Evolutionary conservation across 192 early-diverging fungal species (phyloP).

Genomic region (Coemansia furcata): DNA sequence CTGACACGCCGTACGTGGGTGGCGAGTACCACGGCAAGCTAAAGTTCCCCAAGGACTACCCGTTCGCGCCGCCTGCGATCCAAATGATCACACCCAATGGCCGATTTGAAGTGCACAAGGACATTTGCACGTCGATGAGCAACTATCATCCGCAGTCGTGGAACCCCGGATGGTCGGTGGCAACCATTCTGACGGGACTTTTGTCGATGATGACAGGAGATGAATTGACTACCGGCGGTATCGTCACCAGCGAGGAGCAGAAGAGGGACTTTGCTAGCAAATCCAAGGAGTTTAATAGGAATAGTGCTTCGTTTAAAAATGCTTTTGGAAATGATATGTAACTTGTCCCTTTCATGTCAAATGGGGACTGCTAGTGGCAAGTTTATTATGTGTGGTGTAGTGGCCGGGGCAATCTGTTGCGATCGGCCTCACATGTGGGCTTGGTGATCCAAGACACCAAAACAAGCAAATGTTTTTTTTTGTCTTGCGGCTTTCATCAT

Average conservation of each 20-base stretch:
- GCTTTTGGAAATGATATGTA: slow-evolving; percentile 15
- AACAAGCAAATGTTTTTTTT: slow-evolving; percentile 8
- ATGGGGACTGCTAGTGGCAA: background rate
- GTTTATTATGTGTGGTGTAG: background rate
- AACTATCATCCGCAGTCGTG: slow-evolving; percentile 94
- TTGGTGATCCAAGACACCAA: background rate
- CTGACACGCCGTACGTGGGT: slow-evolving; percentile 80
- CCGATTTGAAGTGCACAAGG: slow-evolving; percentile 88
- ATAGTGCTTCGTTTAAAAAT: slow-evolving; percentile 18
- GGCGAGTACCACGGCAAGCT: slow-evolving; percentile 90
- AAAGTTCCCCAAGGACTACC: slow-evolving; percentile 91
- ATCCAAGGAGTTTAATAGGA: slow-evolving; percentile 41
- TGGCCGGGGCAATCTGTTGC: background rate
- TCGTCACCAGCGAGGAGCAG: slow-evolving; percentile 70
- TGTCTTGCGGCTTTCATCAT: background rate
- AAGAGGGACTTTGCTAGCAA: slow-evolving; percentile 59
- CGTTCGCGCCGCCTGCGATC: slow-evolving; percentile 84
- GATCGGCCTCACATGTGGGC: slow-evolving; percentile 1
- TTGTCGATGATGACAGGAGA: slow-evolving; percentile 89
- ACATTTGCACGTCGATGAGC: slow-evolving; percentile 93
- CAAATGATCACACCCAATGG: slow-evolving; percentile 81
- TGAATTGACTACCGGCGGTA: slow-evolving; percentile 76
- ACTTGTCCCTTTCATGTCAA: background rate
- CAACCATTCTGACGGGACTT: slow-evolving; percentile 83
- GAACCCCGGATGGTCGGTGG: slow-evolving; percentile 97